phyloP scores from a whole-genome alignment of 495 filamentous ascomycete species.

The Penicillium angulare region DNA sequence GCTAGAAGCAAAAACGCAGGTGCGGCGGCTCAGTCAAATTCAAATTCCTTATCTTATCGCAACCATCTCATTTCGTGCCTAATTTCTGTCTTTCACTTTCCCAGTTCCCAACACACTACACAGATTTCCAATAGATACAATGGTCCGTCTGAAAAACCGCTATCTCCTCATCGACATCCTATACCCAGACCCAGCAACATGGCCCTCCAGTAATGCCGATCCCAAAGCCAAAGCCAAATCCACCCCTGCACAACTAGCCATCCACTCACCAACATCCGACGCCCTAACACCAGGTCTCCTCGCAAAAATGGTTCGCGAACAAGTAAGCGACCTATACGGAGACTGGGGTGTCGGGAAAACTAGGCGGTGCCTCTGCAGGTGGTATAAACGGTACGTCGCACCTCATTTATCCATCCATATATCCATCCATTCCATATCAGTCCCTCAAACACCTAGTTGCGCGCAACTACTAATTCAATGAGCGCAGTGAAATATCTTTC shows the following conservation, averaged over 20 bases:
- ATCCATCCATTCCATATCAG: constrained; percentile 3
- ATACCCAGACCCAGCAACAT: constrained; percentile 63
- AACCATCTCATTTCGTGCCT: neutral
- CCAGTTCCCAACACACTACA: too few relatives aligned
- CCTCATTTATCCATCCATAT: too few relatives aligned
- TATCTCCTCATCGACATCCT: constrained; percentile 91
- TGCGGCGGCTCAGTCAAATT: too few relatives aligned
- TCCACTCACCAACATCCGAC: constrained; percentile 74
- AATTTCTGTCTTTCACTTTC: too few relatives aligned
- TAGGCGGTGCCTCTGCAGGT: constrained; percentile 52
- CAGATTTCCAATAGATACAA: constrained; percentile 33
- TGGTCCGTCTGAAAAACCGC: constrained; percentile 95
- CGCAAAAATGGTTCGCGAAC: constrained; percentile 62
- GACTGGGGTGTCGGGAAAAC: constrained; percentile 78
- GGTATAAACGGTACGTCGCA: constrained; percentile 63
- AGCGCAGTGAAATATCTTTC: constrained; percentile 96
- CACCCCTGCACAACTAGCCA: constrained; percentile 50
- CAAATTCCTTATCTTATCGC: neutral
- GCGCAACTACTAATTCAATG: neutral
- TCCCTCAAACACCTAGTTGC: neutral
- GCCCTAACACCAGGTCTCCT: constrained; percentile 62
- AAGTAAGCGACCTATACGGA: constrained; percentile 75
- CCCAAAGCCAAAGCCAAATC: constrained; percentile 4
- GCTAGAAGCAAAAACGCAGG: too few relatives aligned
- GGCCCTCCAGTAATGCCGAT: constrained; percentile 13